Conservation (phyloP, 352 stramenopile genomes). For the Globisporangium nagaii region DNA sequence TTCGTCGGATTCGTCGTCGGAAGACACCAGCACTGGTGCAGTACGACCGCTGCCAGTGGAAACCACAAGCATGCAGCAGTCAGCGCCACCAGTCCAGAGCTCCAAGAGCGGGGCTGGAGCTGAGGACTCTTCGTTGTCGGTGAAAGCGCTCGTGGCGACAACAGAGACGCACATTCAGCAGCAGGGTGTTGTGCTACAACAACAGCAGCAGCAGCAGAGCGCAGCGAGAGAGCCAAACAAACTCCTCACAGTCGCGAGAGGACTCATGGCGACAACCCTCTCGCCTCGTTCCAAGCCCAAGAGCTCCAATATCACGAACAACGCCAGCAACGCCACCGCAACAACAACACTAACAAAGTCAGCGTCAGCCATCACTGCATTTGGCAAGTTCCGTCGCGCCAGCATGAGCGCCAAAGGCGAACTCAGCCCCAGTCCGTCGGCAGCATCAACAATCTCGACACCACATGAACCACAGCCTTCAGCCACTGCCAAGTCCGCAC, state of each 20-base stretch:
- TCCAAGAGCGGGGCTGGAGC: background rate
- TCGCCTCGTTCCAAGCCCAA: constrained; percentile 1
- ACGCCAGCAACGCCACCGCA: background rate
- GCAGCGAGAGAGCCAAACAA: constrained; percentile 7
- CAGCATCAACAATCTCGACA: background rate
- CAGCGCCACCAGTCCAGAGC: background rate
- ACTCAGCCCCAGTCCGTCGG: background rate
- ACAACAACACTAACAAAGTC: background rate
- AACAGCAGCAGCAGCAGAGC: too few species aligned
- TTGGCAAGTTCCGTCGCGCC: constrained; percentile 44
- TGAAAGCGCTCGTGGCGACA: background rate
- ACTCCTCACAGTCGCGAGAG: constrained; percentile 4
- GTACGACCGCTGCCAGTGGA: background rate
- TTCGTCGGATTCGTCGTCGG: constrained; percentile 4
- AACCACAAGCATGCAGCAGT: background rate
- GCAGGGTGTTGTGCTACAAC: too few species aligned
- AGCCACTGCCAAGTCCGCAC: background rate
- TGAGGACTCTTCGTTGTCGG: background rate
- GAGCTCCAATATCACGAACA: background rate
- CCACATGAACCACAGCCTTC: background rate
- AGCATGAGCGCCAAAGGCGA: constrained; percentile 12
- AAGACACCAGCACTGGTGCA: background rate
- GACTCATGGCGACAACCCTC: background rate
- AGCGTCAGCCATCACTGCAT: constrained; percentile 19
- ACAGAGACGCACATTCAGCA: background rate